These are phyloP conservation scores for Trichoderma sp. DNA, from an alignment of 2,329 filamentous ascomycete species.

Conservation along the genomic window DNA sequence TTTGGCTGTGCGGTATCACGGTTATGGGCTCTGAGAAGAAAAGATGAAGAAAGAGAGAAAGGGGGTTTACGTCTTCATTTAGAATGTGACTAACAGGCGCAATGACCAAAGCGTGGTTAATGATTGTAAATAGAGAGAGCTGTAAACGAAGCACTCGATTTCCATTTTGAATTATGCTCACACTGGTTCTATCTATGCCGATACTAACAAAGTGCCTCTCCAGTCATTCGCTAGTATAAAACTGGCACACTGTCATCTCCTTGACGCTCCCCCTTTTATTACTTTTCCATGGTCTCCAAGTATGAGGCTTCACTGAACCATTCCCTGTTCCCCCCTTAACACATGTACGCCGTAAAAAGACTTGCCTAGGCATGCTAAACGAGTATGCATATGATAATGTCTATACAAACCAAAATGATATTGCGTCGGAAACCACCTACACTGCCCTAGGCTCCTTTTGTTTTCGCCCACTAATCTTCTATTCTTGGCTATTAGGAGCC, in stretches of 20 bases:
- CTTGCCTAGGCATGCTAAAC: not conserved
- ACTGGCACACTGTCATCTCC: not conserved
- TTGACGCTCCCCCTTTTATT: not conserved
- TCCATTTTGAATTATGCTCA: not conserved
- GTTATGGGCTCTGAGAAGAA: not conserved
- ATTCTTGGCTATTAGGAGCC: not conserved
- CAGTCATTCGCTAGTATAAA: not conserved
- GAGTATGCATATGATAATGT: conserved; percentile 8
- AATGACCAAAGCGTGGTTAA: conserved; percentile 16
- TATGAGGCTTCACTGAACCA: not conserved
- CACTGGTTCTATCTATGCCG: not conserved
- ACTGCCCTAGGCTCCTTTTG: not conserved
- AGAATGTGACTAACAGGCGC: not conserved
- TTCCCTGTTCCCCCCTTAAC: not conserved
- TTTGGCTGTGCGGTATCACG: not conserved
- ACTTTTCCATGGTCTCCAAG: not conserved
- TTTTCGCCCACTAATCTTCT: too few relatives aligned
- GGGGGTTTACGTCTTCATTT: not conserved
- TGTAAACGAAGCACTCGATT: conserved; percentile 6
- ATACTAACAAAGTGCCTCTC: not conserved
- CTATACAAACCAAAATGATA: conserved; percentile 4
- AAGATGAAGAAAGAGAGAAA: not conserved
- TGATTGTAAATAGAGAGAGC: conserved; percentile 14
- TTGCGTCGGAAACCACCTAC: not conserved
- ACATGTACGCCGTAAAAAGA: not conserved